phyloP scores from a whole-genome alignment of 805 yeast species.

The Starmerella cellae region DNA sequence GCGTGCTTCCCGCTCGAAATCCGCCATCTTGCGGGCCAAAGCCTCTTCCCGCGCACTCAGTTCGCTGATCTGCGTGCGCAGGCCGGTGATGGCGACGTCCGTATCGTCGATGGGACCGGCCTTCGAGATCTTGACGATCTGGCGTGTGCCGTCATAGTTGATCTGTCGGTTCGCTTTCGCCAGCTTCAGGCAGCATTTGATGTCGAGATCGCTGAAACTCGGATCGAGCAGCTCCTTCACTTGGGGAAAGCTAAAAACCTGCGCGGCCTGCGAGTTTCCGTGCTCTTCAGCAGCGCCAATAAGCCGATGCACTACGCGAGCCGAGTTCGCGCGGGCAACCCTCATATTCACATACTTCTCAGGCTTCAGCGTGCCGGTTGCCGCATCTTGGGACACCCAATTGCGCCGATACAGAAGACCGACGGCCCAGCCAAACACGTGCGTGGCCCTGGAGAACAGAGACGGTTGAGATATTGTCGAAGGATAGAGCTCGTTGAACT shows the following conservation, averaged over 20 bases:
- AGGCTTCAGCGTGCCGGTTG: slow-evolving; percentile 19
- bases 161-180: slow-evolving; percentile 21
- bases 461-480: slow-evolving; percentile 4
- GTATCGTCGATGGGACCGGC: slow-evolving; percentile 10
- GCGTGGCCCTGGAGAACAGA: neutral
- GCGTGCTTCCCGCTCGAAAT: slow-evolving; percentile 20
- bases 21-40: slow-evolving; percentile 15
- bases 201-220: slow-evolving; percentile 17
- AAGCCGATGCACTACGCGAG: slow-evolving; percentile 4
- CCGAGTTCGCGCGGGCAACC: slow-evolving; percentile 15
- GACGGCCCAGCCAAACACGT: slow-evolving; percentile 10
- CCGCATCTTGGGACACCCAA: slow-evolving; percentile 20
- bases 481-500: slow-evolving; percentile 15
- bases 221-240: slow-evolving; percentile 12
- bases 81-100: slow-evolving; percentile 11
- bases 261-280: slow-evolving; percentile 9
- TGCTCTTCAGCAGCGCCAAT: slow-evolving; percentile 2
- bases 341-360: slow-evolving; percentile 22
- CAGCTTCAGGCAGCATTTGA: slow-evolving; percentile 21
- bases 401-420: slow-evolving; percentile 10
- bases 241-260: slow-evolving; percentile 4
- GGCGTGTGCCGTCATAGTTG: slow-evolving; percentile 8
- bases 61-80: slow-evolving; percentile 14
- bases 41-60: slow-evolving; percentile 19
- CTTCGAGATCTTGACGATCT: slow-evolving; percentile 17